phyloP scores from a whole-genome alignment of 2,329 filamentous ascomycete genomes.

The Fusarium setosum region DNA sequence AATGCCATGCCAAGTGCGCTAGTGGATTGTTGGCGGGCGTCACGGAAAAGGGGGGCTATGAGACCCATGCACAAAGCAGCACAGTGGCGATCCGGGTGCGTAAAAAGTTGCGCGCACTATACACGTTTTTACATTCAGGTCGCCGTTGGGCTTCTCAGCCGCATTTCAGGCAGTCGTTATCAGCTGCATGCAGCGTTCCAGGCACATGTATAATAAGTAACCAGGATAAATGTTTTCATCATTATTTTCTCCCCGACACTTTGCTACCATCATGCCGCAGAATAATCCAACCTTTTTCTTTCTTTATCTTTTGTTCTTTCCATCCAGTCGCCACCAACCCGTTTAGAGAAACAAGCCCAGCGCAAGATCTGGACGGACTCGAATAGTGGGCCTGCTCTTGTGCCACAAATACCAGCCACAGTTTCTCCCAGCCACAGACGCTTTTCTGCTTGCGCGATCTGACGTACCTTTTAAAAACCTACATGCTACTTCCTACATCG shows the following conservation, averaged over 20 bases:
- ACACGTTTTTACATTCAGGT: conserved; percentile 1
- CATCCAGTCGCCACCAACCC: no score
- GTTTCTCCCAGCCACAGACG: neutral
- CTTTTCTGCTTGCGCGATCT: conserved; percentile 1
- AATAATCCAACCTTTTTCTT: neutral
- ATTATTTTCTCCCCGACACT: neutral
- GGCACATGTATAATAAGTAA: no score
- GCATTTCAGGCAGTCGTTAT: neutral
- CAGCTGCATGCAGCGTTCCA: neutral
- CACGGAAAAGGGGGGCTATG: conserved; percentile 16
- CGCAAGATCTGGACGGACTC: neutral
- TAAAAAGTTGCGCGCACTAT: neutral
- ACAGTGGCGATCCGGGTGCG: conserved; percentile 5
- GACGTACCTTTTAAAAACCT: conserved; percentile 7
- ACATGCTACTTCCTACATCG: neutral
- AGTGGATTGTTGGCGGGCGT: conserved; percentile 10
- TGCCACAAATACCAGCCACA: neutral
- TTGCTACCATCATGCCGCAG: neutral
- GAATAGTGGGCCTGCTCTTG: neutral
- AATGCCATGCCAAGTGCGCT: conserved; percentile 21
- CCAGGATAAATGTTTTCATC: neutral
- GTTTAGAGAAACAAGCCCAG: no score
- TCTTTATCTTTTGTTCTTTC: no score
- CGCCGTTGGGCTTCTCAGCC: neutral
- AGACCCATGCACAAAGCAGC: conserved; percentile 5